Percentiles rank a stretch among this genome's conserved stretches.
Conservation (phyloP, 2,329 filamentous ascomycete species). For the Clarireedia homoeocarpa region DNA sequence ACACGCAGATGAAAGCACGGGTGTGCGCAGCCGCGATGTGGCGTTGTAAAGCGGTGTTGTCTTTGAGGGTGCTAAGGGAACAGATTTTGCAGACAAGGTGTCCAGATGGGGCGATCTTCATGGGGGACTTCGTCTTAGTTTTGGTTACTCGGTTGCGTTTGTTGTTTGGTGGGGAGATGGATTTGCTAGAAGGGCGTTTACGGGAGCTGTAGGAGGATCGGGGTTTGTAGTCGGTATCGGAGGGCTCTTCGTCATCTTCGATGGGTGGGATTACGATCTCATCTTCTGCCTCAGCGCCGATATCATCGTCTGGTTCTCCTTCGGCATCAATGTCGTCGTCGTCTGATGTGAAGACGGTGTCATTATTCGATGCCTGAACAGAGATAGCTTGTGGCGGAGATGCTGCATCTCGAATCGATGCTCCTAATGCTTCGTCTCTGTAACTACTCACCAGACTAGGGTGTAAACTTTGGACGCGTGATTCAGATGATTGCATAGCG, state of each 20-base stretch:
- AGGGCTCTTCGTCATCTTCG: slow-evolving; percentile 13
- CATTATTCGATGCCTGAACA: slow-evolving; percentile 4
- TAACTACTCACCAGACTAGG: slow-evolving; percentile 1
- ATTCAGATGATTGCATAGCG: background rate
- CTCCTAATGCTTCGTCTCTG: slow-evolving; percentile 22
- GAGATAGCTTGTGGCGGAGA: slow-evolving; percentile 12
- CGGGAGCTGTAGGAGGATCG: slow-evolving; percentile 9
- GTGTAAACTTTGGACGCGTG: background rate
- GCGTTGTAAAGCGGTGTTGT: slow-evolving; percentile 37
- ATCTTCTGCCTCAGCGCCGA: slow-evolving; percentile 11
- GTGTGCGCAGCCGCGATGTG: slow-evolving; percentile 42
- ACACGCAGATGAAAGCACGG: slow-evolving; percentile 67
- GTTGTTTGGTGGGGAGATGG: slow-evolving; percentile 6
- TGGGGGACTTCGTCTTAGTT: background rate
- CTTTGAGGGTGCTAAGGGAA: slow-evolving; percentile 35
- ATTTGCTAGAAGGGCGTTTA: slow-evolving; percentile 12
- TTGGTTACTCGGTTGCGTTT: slow-evolving; percentile 17
- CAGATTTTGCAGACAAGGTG: slow-evolving; percentile 13
- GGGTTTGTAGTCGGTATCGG: slow-evolving; percentile 23
- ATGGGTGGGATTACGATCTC: background rate
- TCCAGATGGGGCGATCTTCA: slow-evolving; percentile 1
- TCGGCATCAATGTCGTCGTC: slow-evolving; percentile 16
- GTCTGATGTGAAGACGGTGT: slow-evolving; percentile 8
- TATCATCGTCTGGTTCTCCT: slow-evolving; percentile 10
- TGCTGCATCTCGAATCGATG: slow-evolving; percentile 18